Evolutionary conservation across 805 yeast species (phyloP).

Genomic region (Saturnispora halmiae): DNA sequence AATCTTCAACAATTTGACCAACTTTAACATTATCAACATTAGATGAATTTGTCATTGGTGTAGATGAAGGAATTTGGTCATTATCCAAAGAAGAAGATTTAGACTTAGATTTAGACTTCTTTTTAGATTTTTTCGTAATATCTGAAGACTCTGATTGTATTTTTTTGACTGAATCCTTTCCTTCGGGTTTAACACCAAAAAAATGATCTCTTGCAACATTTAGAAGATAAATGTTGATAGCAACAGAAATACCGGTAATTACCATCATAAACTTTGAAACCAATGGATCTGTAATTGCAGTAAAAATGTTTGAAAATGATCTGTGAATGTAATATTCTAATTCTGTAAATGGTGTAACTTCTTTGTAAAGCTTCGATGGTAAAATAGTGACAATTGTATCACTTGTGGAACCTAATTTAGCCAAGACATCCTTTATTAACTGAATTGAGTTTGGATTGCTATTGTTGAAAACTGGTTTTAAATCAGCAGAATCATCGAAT

Average conservation of each 20-base stretch:
- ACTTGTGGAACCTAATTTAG: slow-evolving; percentile 23
- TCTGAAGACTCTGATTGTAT: not conserved
- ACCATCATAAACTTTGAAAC: slow-evolving; percentile 70
- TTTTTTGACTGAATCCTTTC: no score
- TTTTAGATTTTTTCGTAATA: slow-evolving; percentile 4
- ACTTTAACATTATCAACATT: slow-evolving; percentile 26
- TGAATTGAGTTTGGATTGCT: slow-evolving; percentile 14
- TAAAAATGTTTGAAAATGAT: slow-evolving; percentile 46
- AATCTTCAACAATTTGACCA: slow-evolving; percentile 28
- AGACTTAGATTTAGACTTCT: slow-evolving; percentile 1
- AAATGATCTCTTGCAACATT: slow-evolving; percentile 69
- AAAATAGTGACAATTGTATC: slow-evolving; percentile 46
- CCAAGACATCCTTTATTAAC: slow-evolving; percentile 1
- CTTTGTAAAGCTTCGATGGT: slow-evolving; percentile 49
- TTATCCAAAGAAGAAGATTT: not conserved
- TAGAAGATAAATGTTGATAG: slow-evolving; percentile 74
- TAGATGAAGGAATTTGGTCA: not conserved
- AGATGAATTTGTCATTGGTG: not conserved
- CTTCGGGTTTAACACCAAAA: slow-evolving; percentile 14
- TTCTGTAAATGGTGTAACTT: slow-evolving; percentile 45
- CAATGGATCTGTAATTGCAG: slow-evolving; percentile 69
- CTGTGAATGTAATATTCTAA: slow-evolving; percentile 52
- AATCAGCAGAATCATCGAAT: slow-evolving; percentile 36
- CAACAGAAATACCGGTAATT: slow-evolving; percentile 64
- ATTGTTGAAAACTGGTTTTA: slow-evolving; percentile 29